These are phyloP conservation scores for Cryptosporidium andersoni DNA, from an alignment of 169 alveolate genomes.

Conservation along the genomic window DNA sequence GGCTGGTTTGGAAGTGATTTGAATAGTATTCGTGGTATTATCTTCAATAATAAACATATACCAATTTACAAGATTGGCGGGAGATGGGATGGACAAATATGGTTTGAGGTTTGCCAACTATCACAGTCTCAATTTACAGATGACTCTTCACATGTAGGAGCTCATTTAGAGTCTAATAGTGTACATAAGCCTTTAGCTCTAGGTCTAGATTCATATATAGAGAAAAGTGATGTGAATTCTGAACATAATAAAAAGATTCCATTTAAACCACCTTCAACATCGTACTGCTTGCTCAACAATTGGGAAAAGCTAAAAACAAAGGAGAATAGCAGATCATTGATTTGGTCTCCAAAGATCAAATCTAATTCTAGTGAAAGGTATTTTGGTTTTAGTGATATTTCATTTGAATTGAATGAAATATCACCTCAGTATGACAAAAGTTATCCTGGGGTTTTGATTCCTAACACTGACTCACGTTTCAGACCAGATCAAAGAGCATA, in stretches of 20 bases:
- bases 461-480: slow-evolving; percentile 87
- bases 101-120: slow-evolving; percentile 47
- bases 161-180: neutral
- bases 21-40: slow-evolving; percentile 39
- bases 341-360: slow-evolving; percentile 80
- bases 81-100: slow-evolving; percentile 62
- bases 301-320: slow-evolving; percentile 57
- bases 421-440: slow-evolving; percentile 84
- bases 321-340: slow-evolving; percentile 10
- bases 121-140: neutral
- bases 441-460: slow-evolving; percentile 84
- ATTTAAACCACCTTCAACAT: neutral
- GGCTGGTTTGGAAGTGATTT: slow-evolving; percentile 69
- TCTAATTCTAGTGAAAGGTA: slow-evolving; percentile 79
- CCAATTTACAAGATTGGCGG: slow-evolving; percentile 69
- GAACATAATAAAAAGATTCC: neutral
- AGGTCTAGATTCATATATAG: neutral
- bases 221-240: neutral
- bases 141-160: neutral
- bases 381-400: slow-evolving; percentile 84
- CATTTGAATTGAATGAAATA: slow-evolving; percentile 88
- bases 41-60: slow-evolving; percentile 10
- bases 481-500: slow-evolving; percentile 96
- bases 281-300: slow-evolving; percentile 14
- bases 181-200: too few species aligned